Percentiles rank a stretch among this genome's conserved stretches.
Evolutionary conservation across 305 asterid species (phyloP).

Genomic region (Fraxinus ornus): DNA sequence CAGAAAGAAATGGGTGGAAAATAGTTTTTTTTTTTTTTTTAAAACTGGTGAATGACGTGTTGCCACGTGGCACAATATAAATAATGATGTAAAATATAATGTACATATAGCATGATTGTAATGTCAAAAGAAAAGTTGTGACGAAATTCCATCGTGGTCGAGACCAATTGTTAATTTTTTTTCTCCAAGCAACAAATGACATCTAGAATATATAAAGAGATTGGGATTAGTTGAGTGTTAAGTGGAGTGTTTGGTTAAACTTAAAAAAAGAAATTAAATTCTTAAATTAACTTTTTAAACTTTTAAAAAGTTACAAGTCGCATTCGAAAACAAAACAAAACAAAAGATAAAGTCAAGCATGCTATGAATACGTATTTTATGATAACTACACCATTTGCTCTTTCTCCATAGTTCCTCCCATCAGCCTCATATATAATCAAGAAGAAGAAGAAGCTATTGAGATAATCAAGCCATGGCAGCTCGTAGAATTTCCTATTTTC

Average conservation of each 20-base stretch:
- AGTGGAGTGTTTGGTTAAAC: neutral
- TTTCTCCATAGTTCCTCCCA: neutral
- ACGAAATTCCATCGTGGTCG: neutral
- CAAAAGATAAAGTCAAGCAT: too few species aligned
- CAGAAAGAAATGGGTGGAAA: too few species aligned
- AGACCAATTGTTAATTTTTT: neutral
- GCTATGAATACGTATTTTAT: neutral
- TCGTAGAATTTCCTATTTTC: conserved; percentile 51
- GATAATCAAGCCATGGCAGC: conserved; percentile 43
- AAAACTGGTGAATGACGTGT: too few species aligned
- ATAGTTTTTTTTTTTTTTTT: too few species aligned
- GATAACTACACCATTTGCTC: neutral
- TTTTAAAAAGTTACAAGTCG: neutral
- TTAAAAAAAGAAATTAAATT: too few species aligned
- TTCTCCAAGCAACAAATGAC: neutral
- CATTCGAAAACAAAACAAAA: neutral
- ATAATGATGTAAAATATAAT: too few species aligned
- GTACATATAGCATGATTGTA: too few species aligned
- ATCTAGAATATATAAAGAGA: neutral
- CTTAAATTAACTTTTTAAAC: too few species aligned
- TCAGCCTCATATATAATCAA: neutral
- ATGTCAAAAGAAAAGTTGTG: neutral
- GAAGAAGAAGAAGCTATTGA: neutral
- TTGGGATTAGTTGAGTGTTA: neutral
- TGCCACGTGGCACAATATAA: too few species aligned